Evolutionary conservation across 192 early-diverging fungal genomes (phyloP).

Genomic region (Kickxella alabastrina): DNA sequence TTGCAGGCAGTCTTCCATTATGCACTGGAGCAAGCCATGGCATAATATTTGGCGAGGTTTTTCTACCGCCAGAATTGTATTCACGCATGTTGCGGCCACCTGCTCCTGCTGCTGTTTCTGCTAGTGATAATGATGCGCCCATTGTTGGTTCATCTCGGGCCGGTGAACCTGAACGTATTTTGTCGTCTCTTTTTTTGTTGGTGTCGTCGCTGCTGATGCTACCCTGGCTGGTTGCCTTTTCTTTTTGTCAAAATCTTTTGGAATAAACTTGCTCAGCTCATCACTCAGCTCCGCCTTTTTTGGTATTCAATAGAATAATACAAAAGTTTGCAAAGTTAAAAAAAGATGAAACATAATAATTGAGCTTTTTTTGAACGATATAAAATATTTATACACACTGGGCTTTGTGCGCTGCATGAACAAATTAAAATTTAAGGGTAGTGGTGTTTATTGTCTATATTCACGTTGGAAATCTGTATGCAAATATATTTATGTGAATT

Average conservation of each 20-base stretch:
- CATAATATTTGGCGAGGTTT: too few relatives aligned
- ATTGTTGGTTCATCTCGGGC: background rate
- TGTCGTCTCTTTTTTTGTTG: background rate
- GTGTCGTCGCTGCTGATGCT: background rate
- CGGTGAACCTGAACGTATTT: background rate
- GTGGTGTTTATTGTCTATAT: too few relatives aligned
- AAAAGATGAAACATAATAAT: background rate
- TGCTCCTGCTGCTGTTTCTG: background rate
- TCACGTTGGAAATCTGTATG: too few relatives aligned
- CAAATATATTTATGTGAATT: too few relatives aligned
- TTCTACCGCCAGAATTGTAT: too few relatives aligned
- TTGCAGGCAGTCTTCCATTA: too few relatives aligned
- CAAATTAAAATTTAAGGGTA: too few relatives aligned
- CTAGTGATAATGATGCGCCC: background rate
- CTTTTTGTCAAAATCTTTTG: conserved; percentile 51
- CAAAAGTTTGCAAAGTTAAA: background rate
- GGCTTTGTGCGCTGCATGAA: too few relatives aligned
- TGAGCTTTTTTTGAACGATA: background rate
- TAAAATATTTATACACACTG: too few relatives aligned
- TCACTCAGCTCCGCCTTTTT: conserved; percentile 32
- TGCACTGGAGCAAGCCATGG: too few relatives aligned
- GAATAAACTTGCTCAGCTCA: conserved; percentile 45
- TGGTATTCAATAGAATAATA: background rate
- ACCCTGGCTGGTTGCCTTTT: conserved; percentile 17
- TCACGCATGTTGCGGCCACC: too few relatives aligned